Evolutionary conservation across 1,284 basidiomycete genomes (phyloP).

Genomic region (Irpex sp.): DNA sequence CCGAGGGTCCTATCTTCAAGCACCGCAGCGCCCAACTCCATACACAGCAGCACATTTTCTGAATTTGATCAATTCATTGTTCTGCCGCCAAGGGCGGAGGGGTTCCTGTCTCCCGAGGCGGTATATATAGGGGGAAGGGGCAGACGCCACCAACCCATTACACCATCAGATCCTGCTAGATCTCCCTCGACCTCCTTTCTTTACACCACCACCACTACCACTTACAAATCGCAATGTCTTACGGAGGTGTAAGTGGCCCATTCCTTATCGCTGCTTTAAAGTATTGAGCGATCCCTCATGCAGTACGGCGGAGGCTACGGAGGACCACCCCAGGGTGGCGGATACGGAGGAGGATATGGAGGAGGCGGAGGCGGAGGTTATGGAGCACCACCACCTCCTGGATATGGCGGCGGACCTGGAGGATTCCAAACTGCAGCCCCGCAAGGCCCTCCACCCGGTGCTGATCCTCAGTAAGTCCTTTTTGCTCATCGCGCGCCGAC

Average conservation of each 20-base stretch:
- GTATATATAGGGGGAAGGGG: neutral
- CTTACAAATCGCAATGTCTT: slow-evolving; percentile 4
- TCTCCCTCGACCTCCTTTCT: neutral
- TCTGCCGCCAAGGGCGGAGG: neutral
- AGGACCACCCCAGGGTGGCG: slow-evolving; percentile 22
- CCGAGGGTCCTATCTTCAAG: neutral
- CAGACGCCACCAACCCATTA: neutral
- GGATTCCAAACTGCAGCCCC: slow-evolving; percentile 39
- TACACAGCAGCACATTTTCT: neutral
- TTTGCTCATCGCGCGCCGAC: neutral
- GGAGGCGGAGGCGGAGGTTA: slow-evolving; percentile 23
- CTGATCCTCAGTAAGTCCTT: slow-evolving; percentile 63
- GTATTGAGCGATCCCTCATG: neutral
- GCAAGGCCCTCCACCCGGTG: slow-evolving; percentile 54
- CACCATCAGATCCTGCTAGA: neutral
- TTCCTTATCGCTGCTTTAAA: neutral
- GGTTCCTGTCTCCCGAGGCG: neutral
- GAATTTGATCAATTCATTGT: neutral
- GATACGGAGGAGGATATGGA: slow-evolving; percentile 21
- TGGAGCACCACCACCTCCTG: slow-evolving; percentile 18
- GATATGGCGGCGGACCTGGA: slow-evolving; percentile 33
- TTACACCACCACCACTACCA: neutral
- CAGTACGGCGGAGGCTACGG: slow-evolving; percentile 13
- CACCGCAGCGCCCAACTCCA: neutral
- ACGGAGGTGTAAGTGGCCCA: slow-evolving; percentile 7